phyloP scores from a whole-genome alignment of 2,329 filamentous ascomycete genomes.

The Rhinocladiella similis region DNA sequence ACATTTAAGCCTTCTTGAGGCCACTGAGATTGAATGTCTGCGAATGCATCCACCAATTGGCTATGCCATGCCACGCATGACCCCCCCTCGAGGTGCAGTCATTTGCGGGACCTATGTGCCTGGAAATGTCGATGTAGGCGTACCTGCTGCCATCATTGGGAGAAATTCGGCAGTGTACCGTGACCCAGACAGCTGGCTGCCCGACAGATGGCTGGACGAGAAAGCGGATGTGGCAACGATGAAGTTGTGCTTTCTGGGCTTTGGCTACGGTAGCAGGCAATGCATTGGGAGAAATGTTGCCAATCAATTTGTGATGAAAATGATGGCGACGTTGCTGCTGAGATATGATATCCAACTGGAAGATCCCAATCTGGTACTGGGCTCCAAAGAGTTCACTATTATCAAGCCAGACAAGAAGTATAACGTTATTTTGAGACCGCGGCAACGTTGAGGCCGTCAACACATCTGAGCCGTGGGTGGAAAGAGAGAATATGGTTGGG shows the following conservation, averaged over 20 bases:
- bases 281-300: constrained; percentile 22
- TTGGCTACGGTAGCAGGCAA: constrained; percentile 21
- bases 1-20: constrained; percentile 17
- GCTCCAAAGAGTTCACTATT: constrained; percentile 22
- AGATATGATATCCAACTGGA: constrained; percentile 21
- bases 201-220: constrained; percentile 25
- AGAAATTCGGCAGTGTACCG: constrained; percentile 16
- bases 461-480: neutral
- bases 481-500: too few relatives aligned
- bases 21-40: constrained; percentile 19
- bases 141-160: constrained; percentile 17
- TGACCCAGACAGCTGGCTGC: constrained; percentile 22
- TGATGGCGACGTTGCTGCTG: constrained; percentile 20
- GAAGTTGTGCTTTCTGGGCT: constrained; percentile 19
- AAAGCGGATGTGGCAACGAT: constrained; percentile 17
- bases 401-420: constrained; percentile 21
- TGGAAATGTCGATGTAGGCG: constrained; percentile 27
- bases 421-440: constrained; percentile 18
- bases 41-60: constrained; percentile 25
- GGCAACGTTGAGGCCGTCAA: neutral
- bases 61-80: constrained; percentile 34
- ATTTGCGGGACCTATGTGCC: constrained; percentile 32
- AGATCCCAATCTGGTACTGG: constrained; percentile 16
- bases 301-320: constrained; percentile 23
- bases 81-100: constrained; percentile 32